Evolutionary conservation across 2,329 filamentous ascomycete genomes (phyloP), one percentile per base, ranked within the genome.

Genomic region (Myriosclerotinia duriaeana): DNA sequence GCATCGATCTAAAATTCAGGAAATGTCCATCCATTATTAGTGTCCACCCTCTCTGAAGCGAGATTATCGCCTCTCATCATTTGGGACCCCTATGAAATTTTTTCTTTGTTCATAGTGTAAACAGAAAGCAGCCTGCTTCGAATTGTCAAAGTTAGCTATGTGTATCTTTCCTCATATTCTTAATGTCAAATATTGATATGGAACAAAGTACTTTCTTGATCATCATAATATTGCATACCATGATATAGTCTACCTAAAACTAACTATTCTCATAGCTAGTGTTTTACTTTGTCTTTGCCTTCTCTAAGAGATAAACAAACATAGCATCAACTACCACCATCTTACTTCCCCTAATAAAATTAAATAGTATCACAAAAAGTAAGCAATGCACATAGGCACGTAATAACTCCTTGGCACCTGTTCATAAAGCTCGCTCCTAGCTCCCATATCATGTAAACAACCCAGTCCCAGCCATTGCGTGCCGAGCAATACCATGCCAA

Each of bases 401-500:
- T 42, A 61, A 61, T 26, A 42, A 65, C 54, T 61, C 55, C 64
- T 42, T 61, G 53, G 55, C 55, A 61, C 64, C 64, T 54, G 56
- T 52, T 66, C 64, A 40, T 61, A 53, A 53, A 58, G 55, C 46
- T 50, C 55, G 63, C 36, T 58, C 54, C 20, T 26, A 50, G 30
- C 58, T 38, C 53, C 53, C 42, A 58, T 66, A 42, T 53, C 58
- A 53, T 61, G 48, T 61, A 52, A 53, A 50, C 26, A 66, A 46
- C 55, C 53, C 64, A 66, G 30, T 30, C 64, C 63, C 64, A 60
- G 34, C 55, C 64, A 61, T 66, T 59, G 36, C 34, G 60, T 48
- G 55, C 54, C 54, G n/a, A 61, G 46, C n/a, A 61, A 61, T 26
- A 54, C 48, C 60, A 54, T 63, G 60, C 48, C 50, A 54, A 63